Percentiles rank a stretch among this genome's conserved stretches.
Conservation (phyloP, 2,329 filamentous ascomycete genomes). For the Cytospora chrysosperma region DNA sequence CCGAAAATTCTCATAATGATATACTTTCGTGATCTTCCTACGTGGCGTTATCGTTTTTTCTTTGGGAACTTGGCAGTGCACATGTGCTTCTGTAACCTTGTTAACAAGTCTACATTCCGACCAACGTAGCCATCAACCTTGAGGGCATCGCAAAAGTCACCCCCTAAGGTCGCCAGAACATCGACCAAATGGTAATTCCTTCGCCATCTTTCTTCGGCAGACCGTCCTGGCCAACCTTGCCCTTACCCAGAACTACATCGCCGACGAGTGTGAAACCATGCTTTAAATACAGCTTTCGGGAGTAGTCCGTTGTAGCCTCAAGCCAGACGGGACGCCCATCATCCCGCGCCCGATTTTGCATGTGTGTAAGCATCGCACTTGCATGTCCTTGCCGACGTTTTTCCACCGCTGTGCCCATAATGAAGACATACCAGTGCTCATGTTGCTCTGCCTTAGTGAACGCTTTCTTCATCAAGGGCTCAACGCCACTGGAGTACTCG, state of each 20-base stretch:
- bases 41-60: no score
- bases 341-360: background rate
- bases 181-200: constrained; percentile 13
- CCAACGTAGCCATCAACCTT: no score
- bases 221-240: constrained; percentile 5
- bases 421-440: constrained; percentile 11
- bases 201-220: background rate
- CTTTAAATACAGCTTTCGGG: constrained; percentile 5
- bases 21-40: no score
- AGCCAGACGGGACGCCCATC: constrained; percentile 8
- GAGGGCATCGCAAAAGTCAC: background rate
- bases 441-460: background rate
- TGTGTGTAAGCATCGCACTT: background rate
- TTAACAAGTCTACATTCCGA: no score
- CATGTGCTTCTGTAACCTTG: no score
- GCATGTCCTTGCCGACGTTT: background rate
- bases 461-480: background rate
- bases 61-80: no score
- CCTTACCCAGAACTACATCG: background rate
- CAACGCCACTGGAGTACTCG: background rate
- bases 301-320: constrained; percentile 1
- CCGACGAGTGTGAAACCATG: constrained; percentile 1
- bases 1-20: no score
- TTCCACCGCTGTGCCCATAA: constrained; percentile 4
- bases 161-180: background rate